Evolutionary conservation across 305 asterid species (phyloP).

Genomic region (Fraxinus angustifolia): DNA sequence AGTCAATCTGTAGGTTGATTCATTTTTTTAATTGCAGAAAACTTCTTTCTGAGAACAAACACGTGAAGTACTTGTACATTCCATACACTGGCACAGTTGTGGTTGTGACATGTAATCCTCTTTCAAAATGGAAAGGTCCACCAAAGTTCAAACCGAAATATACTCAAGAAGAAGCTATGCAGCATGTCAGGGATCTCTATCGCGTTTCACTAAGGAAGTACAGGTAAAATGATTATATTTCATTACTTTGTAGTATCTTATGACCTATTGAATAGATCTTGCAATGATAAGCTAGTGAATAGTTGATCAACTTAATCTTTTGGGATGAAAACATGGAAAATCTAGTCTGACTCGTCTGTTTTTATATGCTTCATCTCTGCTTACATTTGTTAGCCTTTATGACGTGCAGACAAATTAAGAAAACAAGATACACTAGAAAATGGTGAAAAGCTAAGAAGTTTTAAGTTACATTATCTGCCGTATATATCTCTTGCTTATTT

Average conservation of each 20-base stretch:
- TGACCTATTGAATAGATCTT: background rate
- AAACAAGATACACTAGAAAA: background rate
- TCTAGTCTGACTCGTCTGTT: background rate
- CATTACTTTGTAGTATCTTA: constrained; percentile 8
- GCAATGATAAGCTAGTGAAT: background rate
- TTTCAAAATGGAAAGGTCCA: constrained; percentile 66
- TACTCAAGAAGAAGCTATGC: constrained; percentile 74
- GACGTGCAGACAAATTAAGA: background rate
- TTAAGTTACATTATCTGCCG: background rate
- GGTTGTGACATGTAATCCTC: constrained; percentile 86
- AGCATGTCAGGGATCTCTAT: constrained; percentile 69
- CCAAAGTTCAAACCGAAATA: constrained; percentile 68
- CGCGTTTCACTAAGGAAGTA: constrained; percentile 52
- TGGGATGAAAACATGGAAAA: background rate
- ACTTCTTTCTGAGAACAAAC: constrained; percentile 83
- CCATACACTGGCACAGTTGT: constrained; percentile 91
- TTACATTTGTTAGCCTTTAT: background rate
- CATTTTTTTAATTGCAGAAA: constrained; percentile 52
- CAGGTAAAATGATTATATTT: constrained; percentile 44
- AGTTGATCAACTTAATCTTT: background rate
- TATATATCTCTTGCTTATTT: background rate
- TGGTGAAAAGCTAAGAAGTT: background rate
- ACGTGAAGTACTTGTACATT: constrained; percentile 81
- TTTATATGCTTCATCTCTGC: background rate
- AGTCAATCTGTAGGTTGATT: background rate